phyloP scores from a whole-genome alignment of 371 early-diverging fungal species.

The Nematocida sp. region DNA sequence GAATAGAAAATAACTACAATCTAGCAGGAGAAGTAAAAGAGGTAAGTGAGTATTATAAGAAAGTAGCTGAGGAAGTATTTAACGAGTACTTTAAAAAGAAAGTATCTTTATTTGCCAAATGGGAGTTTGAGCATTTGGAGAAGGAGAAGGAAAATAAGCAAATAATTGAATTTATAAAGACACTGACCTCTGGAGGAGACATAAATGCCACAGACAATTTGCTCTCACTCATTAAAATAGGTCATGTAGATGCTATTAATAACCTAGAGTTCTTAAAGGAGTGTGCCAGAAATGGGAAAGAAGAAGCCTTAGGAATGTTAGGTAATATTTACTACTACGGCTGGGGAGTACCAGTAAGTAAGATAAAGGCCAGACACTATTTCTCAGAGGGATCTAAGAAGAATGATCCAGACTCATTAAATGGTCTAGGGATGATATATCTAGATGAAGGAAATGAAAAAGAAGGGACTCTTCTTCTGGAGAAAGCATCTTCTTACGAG shows the following conservation, averaged over 20 bases:
- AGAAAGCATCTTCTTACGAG: slow-evolving; percentile 40
- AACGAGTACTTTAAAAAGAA: slow-evolving; percentile 11
- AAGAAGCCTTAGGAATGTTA: slow-evolving; percentile 55
- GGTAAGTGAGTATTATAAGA: slow-evolving; percentile 3
- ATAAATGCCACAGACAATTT: slow-evolving; percentile 38
- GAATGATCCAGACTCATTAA: slow-evolving; percentile 52
- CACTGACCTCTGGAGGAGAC: slow-evolving; percentile 35
- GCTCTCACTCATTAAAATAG: slow-evolving; percentile 50
- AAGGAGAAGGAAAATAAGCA: slow-evolving; percentile 42
- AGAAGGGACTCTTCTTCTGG: slow-evolving; percentile 49
- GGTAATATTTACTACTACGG: slow-evolving; percentile 64
- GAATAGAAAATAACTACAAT: slow-evolving; percentile 20
- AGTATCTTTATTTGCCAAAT: slow-evolving; percentile 29
- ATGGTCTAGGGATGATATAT: slow-evolving; percentile 61
- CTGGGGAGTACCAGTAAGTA: slow-evolving; percentile 49
- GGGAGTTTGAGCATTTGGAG: slow-evolving; percentile 34
- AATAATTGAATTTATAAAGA: slow-evolving; percentile 41
- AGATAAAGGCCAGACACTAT: slow-evolving; percentile 61
- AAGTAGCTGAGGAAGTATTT: slow-evolving; percentile 37
- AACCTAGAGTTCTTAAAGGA: slow-evolving; percentile 48
- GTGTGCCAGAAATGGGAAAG: slow-evolving; percentile 40
- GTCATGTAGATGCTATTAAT: slow-evolving; percentile 40
- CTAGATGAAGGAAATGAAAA: slow-evolving; percentile 35
- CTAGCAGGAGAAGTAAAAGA: slow-evolving; percentile 13
- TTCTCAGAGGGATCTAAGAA: slow-evolving; percentile 52